Percentiles rank a stretch among this genome's conserved stretches.
These are phyloP conservation scores for Zopfochytrium polystomum DNA, from an alignment of 371 early-diverging fungal genomes.

Conservation along the genomic window DNA sequence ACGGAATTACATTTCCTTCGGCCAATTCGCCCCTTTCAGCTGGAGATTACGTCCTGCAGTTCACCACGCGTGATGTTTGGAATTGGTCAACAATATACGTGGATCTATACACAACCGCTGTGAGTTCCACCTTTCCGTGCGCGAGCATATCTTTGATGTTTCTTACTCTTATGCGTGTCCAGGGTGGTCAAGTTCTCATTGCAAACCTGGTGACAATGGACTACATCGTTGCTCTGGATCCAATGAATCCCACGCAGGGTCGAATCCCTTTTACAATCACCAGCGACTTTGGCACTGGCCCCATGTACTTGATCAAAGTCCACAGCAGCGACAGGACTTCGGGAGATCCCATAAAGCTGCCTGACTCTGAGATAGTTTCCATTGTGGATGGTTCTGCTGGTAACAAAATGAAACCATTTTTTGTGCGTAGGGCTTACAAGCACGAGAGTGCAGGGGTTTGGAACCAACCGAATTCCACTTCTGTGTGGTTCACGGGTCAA, in stretches of 20 bases:
- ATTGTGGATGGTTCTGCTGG: not conserved
- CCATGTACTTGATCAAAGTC: not conserved
- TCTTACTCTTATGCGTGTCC: not conserved
- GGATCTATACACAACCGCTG: not conserved
- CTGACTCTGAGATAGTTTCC: not conserved
- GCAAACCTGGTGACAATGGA: not conserved
- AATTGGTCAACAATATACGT: not conserved
- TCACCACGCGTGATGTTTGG: not conserved
- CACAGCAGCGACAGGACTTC: not conserved
- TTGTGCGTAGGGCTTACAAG: not conserved
- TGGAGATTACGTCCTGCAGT: not conserved
- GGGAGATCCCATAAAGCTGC: not conserved
- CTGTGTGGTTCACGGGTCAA: conserved; percentile 16
- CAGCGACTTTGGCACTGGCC: not conserved
- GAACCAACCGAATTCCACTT: conserved; percentile 5
- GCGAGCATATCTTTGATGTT: not conserved
- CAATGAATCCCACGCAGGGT: not conserved
- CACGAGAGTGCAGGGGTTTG: conserved; percentile 7
- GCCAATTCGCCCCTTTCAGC: not conserved
- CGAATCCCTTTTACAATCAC: not conserved
- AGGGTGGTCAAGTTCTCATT: not conserved
- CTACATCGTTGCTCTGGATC: not conserved
- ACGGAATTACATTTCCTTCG: not conserved
- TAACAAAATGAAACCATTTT: not conserved
- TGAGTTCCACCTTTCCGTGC: not conserved